Conservation (phyloP, 257 asterid species). For the Fraxinus americana region DNA sequence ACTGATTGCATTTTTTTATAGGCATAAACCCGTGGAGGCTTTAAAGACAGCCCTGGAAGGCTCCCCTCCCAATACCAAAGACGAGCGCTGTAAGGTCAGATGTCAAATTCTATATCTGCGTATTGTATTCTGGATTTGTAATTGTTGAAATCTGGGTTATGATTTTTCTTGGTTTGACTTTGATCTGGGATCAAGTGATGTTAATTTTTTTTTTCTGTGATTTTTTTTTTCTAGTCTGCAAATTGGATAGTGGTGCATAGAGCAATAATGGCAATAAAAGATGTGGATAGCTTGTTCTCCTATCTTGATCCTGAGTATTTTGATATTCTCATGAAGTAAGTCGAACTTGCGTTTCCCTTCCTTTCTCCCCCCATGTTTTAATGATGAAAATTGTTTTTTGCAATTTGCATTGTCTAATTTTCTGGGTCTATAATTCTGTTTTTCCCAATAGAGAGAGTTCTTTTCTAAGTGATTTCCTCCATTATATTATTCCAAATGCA, state of each 20-base stretch:
- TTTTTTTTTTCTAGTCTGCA: slow-evolving; percentile 61
- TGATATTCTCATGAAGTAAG: slow-evolving; percentile 96
- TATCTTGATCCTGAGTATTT: slow-evolving; percentile 92
- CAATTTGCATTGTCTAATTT: slow-evolving; percentile 13
- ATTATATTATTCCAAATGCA: background rate
- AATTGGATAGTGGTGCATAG: slow-evolving; percentile 98
- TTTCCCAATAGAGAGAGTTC: background rate
- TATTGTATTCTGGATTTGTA: background rate
- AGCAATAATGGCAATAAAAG: slow-evolving; percentile 96
- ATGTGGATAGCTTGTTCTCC: slow-evolving; percentile 85
- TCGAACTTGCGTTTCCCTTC: slow-evolving; percentile 12
- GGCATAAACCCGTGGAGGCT: slow-evolving; percentile 99
- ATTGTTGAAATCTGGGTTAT: background rate
- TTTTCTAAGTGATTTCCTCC: background rate
- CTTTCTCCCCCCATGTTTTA: background rate
- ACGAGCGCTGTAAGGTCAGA: slow-evolving; percentile 94
- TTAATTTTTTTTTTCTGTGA: slow-evolving; percentile 20
- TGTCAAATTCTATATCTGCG: background rate
- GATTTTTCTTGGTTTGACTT: background rate
- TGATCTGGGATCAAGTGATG: slow-evolving; percentile 6
- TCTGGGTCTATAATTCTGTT: background rate
- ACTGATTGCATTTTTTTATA: slow-evolving; percentile 22
- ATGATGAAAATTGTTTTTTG: slow-evolving; percentile 10
- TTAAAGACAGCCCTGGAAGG: slow-evolving; percentile 97
- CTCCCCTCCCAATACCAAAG: slow-evolving; percentile 87